These are phyloP conservation scores for Trypanosomatidae sp. DNA, from an alignment of 208 protist species.

Conservation along the genomic window DNA sequence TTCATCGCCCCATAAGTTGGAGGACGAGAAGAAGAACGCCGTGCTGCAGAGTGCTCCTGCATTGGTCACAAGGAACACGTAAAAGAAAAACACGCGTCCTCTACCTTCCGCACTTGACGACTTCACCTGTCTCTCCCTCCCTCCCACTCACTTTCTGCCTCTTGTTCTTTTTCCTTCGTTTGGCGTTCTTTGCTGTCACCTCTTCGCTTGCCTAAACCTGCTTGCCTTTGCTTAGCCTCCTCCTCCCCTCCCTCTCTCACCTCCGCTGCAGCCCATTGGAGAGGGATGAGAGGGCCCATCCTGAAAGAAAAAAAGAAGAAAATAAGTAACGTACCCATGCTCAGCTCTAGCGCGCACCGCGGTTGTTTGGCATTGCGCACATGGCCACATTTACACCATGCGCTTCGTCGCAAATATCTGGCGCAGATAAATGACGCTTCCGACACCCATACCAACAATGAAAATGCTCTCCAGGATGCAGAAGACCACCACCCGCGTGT, in stretches of 20 bases:
- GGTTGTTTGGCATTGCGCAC: not conserved
- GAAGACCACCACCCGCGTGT: conserved; percentile 82
- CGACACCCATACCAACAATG: conserved; percentile 64
- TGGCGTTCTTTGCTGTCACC: not conserved
- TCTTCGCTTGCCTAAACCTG: too few species aligned
- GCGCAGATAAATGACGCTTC: conserved; percentile 77
- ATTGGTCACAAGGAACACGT: not conserved
- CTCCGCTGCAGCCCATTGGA: conserved; percentile 70
- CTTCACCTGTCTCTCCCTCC: not conserved
- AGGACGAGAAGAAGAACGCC: not conserved
- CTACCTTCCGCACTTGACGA: not conserved
- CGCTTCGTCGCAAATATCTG: conserved; percentile 77
- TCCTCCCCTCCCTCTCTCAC: conserved; percentile 63
- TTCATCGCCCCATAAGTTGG: not conserved
- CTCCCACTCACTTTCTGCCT: not conserved
- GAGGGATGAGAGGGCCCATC: conserved; percentile 32
- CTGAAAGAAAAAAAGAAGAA: not conserved
- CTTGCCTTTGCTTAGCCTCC: not conserved
- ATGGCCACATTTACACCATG: conserved; percentile 46
- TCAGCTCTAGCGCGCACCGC: not conserved
- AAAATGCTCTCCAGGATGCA: conserved; percentile 71
- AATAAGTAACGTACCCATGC: not conserved
- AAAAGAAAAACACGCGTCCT: not conserved
- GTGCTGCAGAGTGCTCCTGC: not conserved
- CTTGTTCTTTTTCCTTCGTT: not conserved